A percentile compares a stretch with the other conserved stretches of the same genome.
Conservation (phyloP, 73 alveolate species). For the Symbiodinium pilosum region DNA sequence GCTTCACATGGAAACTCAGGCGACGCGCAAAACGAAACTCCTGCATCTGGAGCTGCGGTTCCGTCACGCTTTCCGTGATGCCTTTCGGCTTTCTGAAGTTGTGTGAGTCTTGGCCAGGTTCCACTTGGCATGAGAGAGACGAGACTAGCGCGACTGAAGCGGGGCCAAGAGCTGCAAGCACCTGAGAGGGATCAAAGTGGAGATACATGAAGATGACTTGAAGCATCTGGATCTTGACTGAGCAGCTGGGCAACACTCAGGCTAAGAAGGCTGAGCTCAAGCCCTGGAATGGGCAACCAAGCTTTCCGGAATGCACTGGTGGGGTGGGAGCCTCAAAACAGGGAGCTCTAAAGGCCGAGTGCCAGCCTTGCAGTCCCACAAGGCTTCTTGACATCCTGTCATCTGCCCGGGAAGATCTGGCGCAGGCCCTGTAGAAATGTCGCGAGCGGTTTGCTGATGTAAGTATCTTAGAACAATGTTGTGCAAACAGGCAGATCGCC, state of each 20-base stretch:
- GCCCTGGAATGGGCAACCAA: conserved; percentile 19
- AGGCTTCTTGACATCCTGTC: conserved; percentile 62
- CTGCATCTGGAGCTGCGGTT: neutral
- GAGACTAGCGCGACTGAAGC: conserved; percentile 55
- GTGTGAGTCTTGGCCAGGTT: neutral
- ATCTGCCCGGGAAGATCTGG: conserved; percentile 57
- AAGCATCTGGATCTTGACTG: too few relatives aligned
- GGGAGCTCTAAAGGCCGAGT: neutral
- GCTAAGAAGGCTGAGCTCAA: conserved; percentile 31
- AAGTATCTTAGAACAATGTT: neutral
- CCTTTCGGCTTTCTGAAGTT: neutral
- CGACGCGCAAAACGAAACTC: neutral
- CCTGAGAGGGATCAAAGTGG: too few relatives aligned
- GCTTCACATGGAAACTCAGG: neutral
- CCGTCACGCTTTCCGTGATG: too few relatives aligned
- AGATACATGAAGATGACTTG: too few relatives aligned
- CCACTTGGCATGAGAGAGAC: conserved; percentile 3
- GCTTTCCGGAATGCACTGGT: conserved; percentile 85
- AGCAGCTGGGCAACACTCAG: too few relatives aligned
- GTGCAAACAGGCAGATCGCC: conserved; percentile 73
- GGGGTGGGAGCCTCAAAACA: neutral
- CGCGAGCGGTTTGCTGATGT: neutral
- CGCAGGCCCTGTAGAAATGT: conserved; percentile 29
- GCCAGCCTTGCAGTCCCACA: neutral
- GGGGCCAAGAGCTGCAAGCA: conserved; percentile 13